Conservation (phyloP, 108 stramenopile genomes). For the Hondaea fermentalgiana region DNA sequence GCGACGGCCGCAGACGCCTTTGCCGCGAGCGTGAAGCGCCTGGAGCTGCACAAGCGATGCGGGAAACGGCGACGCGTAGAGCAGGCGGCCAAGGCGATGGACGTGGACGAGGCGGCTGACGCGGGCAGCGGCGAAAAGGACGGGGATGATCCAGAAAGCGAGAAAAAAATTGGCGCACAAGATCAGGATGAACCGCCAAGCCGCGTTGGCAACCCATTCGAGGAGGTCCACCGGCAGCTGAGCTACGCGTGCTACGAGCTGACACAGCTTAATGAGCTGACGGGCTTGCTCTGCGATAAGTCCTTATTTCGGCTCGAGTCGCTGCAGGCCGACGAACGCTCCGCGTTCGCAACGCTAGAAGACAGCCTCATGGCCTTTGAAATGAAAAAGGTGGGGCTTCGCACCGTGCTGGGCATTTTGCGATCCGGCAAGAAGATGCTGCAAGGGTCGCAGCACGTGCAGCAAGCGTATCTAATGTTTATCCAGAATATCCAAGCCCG, state of each 20-base stretch:
- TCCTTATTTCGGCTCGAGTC: neutral
- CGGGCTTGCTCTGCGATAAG: neutral
- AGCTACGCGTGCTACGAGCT: constrained; percentile 8
- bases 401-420: neutral
- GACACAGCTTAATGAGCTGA: neutral
- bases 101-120: neutral
- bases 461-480: neutral
- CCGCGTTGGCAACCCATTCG: neutral
- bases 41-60: neutral
- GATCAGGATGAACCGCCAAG: neutral
- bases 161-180: neutral
- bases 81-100: neutral
- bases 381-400: neutral
- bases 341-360: neutral
- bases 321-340: neutral
- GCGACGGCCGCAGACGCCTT: neutral
- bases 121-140: neutral
- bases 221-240: neutral
- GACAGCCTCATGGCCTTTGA: constrained; percentile 13
- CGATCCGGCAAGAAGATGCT: neutral
- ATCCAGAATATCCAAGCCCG: neutral
- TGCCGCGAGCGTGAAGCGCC: neutral
- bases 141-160: neutral
- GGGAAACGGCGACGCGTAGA: neutral
- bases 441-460: neutral